Evolutionary conservation across 192 early-diverging fungal genomes (phyloP), one percentile per base, ranked within the genome.

Genomic region (Mortierella antarctica): DNA sequence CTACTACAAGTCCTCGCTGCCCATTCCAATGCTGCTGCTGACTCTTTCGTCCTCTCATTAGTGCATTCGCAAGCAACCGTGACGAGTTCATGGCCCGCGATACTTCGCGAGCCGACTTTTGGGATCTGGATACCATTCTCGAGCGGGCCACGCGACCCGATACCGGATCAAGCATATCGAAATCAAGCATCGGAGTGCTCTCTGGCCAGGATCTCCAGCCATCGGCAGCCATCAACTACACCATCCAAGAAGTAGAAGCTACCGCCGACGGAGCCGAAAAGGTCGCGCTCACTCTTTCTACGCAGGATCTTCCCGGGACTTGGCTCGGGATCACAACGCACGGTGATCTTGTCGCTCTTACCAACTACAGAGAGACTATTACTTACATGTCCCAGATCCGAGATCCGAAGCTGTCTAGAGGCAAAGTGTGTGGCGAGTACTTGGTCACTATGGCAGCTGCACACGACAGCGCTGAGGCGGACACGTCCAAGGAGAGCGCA

Each of bases 51-150:
- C 17, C 41, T 23, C 40, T 47, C 14, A 10, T n/a, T 71, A 88
- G 87, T 67, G 73, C 83, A 6, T 85, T 88, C 46, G 85, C 83
- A 7, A 82, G 78, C 53, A 88, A 88, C 53, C 62, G 87, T 51
- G 87, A 88, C 64, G 87, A 88, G 65, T 82, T 65, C 52, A 58
- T 88, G 18, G 45, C 23, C 54, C 71, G 87, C 39, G 62, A 73
- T 18, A 81, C 87, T 2, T 57, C 83, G 11, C 69, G 60, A 15
- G 87, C 85, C 0, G 57, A 71, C 13, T 83, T 86, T 48, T 88
- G 87, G 87, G 77, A 80, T n/a, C 18, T 80, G 0, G 62, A 70
- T 18, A 52, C 70, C 4, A 49, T 80, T 15, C 53, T 80, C 0
- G 39, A 64, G 14, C 20, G 61, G 42, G 74, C 74, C 52, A 67